Base-by-base conservation (phyloP, 345 rosid genomes). In the Brassica incana region DNA sequence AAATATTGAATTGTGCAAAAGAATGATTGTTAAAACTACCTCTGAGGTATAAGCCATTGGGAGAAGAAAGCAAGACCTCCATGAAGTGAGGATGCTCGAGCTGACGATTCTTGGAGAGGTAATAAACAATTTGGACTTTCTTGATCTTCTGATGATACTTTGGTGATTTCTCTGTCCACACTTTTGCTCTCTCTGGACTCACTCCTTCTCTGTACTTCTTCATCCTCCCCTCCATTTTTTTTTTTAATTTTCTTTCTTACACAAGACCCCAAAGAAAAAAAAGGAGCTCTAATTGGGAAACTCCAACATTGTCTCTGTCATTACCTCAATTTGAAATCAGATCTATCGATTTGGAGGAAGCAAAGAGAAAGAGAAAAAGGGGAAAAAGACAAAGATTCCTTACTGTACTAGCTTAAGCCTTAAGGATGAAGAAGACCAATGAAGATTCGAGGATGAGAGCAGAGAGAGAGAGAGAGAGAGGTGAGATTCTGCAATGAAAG, bases 31-130 rank as follows among this genome's bases (percentile, higher is more conserved):
- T 43, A 9, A 9, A 35, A 9, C 59, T 78, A 93, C 99, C 99
- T 87, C 89, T 88, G 48, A 95, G 81, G 79, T 86, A 85, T 81
- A 95, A 96, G 27, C 98, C 93, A 8, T 90, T 78, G 0, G 90
- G 89, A 2, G 99, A 90, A 67, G 97, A 84, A 73, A 89, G 72
- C 15, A 87, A 87, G 69, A 95, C 98, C 71, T 93, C 96, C 67
- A 95, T 93, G 91, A 95, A 91, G 75, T 95, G 99, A 77, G 99
- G 99, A 77, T 95, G 99, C 74, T 95, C 99, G n/a, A 95, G 98
- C 82, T 90, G 97, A 54, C 93, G 96, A 72, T 95, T 95, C 77
- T 93, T 83, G 77, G 90, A 91, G 36, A 95, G 87, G 62, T 95
- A 95, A 80, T 95, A 95, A 84, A 95, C 97, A 61, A 95, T 91